Evolutionary conservation across 1,139 yeast species (phyloP).

Genomic region (Zygoascus hellenicus): DNA sequence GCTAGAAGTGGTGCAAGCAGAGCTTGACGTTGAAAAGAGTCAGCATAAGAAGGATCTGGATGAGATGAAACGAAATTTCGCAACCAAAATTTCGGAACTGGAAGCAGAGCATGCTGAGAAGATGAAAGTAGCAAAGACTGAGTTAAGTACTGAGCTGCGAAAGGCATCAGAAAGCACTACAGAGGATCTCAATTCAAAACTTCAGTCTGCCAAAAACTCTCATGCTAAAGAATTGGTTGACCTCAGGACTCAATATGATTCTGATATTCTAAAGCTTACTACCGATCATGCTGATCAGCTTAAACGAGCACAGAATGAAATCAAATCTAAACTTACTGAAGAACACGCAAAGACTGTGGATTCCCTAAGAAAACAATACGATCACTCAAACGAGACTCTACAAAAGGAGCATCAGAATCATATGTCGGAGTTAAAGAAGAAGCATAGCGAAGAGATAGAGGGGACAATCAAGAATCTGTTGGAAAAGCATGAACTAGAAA

Average conservation of each 20-base stretch:
- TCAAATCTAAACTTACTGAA: constrained; percentile 5
- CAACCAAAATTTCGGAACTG: background rate
- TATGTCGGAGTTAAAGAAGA: constrained; percentile 11
- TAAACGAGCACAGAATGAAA: constrained; percentile 5
- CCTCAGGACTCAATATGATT: background rate
- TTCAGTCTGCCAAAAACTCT: background rate
- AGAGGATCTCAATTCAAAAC: background rate
- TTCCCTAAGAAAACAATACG: constrained; percentile 2
- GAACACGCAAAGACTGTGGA: constrained; percentile 8
- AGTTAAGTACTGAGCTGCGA: too few species aligned
- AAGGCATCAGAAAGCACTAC: background rate
- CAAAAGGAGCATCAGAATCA: constrained; percentile 10
- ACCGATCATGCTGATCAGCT: constrained; percentile 6
- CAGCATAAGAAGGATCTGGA: too few species aligned
- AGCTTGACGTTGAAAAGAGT: too few species aligned
- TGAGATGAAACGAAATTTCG: too few species aligned
- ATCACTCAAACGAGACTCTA: constrained; percentile 1
- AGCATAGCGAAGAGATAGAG: background rate
- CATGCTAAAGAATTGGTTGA: constrained; percentile 3
- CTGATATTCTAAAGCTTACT: background rate
- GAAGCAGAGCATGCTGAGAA: constrained; percentile 3
- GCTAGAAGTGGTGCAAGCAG: too few species aligned
- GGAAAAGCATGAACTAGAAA: background rate
- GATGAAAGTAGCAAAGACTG: background rate
- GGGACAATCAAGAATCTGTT: background rate